Evolutionary conservation across 257 asterid genomes (phyloP).

Genomic region (Nicotiana benthamiana): DNA sequence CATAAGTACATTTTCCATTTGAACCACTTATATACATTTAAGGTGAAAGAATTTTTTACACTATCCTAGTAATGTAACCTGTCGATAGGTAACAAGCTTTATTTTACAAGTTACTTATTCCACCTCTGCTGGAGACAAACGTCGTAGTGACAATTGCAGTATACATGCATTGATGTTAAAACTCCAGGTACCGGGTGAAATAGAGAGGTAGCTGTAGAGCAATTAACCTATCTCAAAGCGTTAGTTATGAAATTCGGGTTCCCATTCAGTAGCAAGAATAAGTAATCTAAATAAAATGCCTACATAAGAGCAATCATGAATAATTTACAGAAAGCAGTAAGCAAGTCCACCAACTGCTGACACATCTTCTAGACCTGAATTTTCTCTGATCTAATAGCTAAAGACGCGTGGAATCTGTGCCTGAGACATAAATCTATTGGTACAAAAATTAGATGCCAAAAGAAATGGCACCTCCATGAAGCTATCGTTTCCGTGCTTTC

Average conservation of each 20-base stretch:
- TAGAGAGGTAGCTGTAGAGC: background rate
- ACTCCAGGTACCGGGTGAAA: background rate
- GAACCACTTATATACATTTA: background rate
- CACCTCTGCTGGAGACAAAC: background rate
- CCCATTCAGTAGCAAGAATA: background rate
- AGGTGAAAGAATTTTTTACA: background rate
- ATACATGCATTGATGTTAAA: background rate
- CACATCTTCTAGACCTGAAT: background rate
- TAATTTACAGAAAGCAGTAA: conserved; percentile 3
- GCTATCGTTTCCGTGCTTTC: conserved; percentile 67
- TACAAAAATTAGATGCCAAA: background rate
- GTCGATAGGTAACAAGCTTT: background rate
- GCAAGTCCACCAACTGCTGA: background rate
- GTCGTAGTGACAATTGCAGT: background rate
- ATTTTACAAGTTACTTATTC: background rate
- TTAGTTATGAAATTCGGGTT: background rate
- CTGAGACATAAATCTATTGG: conserved; percentile 1
- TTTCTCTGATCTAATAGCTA: background rate
- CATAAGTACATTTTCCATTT: background rate
- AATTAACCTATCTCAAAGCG: background rate
- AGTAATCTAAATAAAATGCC: background rate
- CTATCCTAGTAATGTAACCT: background rate
- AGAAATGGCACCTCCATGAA: background rate
- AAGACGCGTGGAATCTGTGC: background rate
- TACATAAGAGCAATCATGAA: background rate